Base-by-base conservation (phyloP, 2,329 filamentous ascomycete genomes). In the Alternaria angustiovoidea region DNA sequence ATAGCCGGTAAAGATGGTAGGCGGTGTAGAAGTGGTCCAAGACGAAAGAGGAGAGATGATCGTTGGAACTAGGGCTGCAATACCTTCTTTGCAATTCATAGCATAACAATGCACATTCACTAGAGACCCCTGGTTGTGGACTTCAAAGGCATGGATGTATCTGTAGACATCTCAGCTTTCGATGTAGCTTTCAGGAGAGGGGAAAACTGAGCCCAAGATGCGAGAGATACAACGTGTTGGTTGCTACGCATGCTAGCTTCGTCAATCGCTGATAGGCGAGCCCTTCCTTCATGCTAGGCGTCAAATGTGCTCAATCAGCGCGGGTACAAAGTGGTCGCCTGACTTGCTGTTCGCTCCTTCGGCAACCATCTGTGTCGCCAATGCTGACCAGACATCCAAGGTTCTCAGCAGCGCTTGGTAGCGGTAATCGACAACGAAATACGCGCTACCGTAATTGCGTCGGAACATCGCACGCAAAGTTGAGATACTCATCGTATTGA, bases 371-470 rank as follows among this genome's bases (percentile, higher is more conserved):
- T 18, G 36, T 34, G 26, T 28, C 24, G 54, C 47, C 62, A 54
- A 44, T 51, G 48, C 43, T 32, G 43, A 54, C 41, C 41, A 59
- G 53, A 52, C 49, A 51, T 30, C 55, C 39, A 55, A 62, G 59
- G n/a, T 36, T 36, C 24, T 53, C 51, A 57, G 48, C 58, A 42
- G 48, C 48, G 42, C 48, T 57, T 41, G 38, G 52, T 52, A 51
- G 28, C 46, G 42, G 32, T 26, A 42, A 39, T 30, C 18, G 24
- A 32, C 43, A 36, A 60, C 43, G n/a, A 7, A 38, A 4, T 38
- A 38, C 46, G 30, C 46, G 46, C 46, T 32, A 49, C 34, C 22
- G 32, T 49, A 49, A 49, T 38, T 48, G 30, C 46, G 30, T 34
- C 34, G 20, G 46, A 49, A 26, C 32, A 32, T 16, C 20, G 20